phyloP scores from a whole-genome alignment of 2,329 filamentous ascomycete species.

The Amauroascus niger region DNA sequence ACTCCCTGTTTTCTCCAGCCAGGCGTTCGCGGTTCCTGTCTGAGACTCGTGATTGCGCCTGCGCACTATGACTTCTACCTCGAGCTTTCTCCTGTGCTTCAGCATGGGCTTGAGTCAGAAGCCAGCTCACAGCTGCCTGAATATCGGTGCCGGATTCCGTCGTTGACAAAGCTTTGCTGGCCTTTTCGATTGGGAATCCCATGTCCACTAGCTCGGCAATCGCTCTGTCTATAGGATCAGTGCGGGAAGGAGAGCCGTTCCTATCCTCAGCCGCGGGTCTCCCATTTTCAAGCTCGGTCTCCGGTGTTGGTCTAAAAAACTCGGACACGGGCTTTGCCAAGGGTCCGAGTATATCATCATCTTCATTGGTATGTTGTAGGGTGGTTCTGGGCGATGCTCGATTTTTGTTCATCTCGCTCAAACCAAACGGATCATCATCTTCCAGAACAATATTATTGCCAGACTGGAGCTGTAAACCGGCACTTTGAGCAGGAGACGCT shows the following conservation, averaged over 20 bases:
- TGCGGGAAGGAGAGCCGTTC: slow-evolving; percentile 18
- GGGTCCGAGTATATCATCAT: slow-evolving; percentile 56
- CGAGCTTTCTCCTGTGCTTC: slow-evolving; percentile 63
- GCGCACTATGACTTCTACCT: slow-evolving; percentile 19
- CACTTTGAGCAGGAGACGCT: slow-evolving; percentile 22
- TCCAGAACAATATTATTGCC: slow-evolving; percentile 42
- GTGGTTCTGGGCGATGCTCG: slow-evolving; percentile 35
- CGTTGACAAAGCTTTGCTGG: slow-evolving; percentile 29
- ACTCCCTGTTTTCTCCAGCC: slow-evolving; percentile 1
- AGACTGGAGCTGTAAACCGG: slow-evolving; percentile 16
- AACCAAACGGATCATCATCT: slow-evolving; percentile 77
- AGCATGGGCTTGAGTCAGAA: slow-evolving; percentile 82
- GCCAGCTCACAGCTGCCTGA: slow-evolving; percentile 48
- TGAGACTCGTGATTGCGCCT: slow-evolving; percentile 13
- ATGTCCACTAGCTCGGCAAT: slow-evolving; percentile 88
- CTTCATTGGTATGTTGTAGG: slow-evolving; percentile 40
- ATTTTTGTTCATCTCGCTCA: slow-evolving; percentile 46
- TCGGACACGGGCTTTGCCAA: slow-evolving; percentile 51
- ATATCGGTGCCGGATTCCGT: slow-evolving; percentile 14
- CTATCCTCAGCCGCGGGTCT: slow-evolving; percentile 6
- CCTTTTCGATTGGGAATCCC: slow-evolving; percentile 79
- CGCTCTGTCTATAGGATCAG: slow-evolving; percentile 59
- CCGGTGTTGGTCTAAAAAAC: slow-evolving; percentile 24
- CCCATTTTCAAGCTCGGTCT: slow-evolving; percentile 19
- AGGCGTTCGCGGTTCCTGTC: slow-evolving; percentile 39